Conservation (phyloP, 176 grass and related monocot species). For the Miscanthus lutarioriparius region DNA sequence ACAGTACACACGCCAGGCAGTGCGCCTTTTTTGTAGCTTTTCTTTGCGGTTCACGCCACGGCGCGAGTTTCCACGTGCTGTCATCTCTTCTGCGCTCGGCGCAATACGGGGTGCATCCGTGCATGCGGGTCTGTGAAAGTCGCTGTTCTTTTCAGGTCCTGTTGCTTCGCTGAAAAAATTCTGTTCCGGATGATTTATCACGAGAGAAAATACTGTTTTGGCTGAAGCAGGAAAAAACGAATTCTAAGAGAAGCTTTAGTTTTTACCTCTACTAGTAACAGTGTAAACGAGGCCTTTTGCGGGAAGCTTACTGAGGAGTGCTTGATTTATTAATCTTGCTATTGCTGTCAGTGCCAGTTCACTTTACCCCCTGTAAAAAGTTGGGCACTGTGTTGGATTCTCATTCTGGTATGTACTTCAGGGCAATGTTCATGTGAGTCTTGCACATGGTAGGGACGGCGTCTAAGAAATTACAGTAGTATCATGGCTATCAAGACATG, state of each 20-base stretch:
- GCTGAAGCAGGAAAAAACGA: no score
- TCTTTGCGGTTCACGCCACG: constrained; percentile 41
- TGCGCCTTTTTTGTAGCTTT: constrained; percentile 47
- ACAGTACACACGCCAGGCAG: not conserved
- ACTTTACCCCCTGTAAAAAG: constrained; percentile 36
- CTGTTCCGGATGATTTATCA: no score
- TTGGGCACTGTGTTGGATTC: constrained; percentile 22
- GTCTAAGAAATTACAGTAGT: not conserved
- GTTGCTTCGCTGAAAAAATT: no score
- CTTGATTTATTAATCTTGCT: constrained; percentile 14
- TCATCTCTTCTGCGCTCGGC: no score
- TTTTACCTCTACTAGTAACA: not conserved
- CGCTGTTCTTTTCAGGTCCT: no score
- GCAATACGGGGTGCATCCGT: no score
- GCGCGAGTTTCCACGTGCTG: constrained; percentile 32
- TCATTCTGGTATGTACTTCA: not conserved
- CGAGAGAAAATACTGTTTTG: no score
- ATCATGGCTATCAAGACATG: not conserved
- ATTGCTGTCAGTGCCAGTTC: not conserved
- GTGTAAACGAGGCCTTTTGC: not conserved
- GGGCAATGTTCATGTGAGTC: constrained; percentile 29
- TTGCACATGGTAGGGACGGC: constrained; percentile 26
- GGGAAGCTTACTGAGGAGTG: not conserved
- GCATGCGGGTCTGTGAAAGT: no score
- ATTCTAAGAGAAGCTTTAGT: no score